These are phyloP conservation scores for Boletellus ananiceps DNA, from an alignment of 768 basidiomycete species.

Conservation along the genomic window DNA sequence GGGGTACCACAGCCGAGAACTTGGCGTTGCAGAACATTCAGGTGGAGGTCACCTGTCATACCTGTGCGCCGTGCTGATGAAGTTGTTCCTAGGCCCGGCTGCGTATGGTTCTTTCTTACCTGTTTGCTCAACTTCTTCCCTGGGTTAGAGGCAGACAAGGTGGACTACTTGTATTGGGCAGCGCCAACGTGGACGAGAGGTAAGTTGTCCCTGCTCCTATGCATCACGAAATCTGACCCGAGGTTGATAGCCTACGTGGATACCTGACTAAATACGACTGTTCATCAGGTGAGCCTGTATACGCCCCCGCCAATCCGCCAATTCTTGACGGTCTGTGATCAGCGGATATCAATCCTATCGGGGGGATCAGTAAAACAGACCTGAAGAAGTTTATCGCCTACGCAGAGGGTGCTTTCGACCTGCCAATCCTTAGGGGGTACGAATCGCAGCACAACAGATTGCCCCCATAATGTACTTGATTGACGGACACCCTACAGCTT, in stretches of 20 bases:
- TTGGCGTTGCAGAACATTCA: slow-evolving; percentile 97
- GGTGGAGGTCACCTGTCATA: slow-evolving; percentile 31
- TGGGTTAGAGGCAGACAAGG: slow-evolving; percentile 84
- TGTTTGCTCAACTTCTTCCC: slow-evolving; percentile 92
- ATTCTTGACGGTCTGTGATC: slow-evolving; percentile 1
- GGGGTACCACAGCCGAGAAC: slow-evolving; percentile 86
- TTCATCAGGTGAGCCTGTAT: slow-evolving; percentile 59
- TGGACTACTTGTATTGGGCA: slow-evolving; percentile 91
- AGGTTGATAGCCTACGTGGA: slow-evolving; percentile 68
- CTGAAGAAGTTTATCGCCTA: slow-evolving; percentile 93
- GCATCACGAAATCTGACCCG: neutral
- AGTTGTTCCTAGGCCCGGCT: slow-evolving; percentile 63
- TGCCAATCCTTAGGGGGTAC: slow-evolving; percentile 79
- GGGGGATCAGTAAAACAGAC: slow-evolving; percentile 96
- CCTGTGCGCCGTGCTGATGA: neutral
- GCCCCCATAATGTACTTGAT: neutral
- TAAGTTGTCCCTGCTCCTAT: slow-evolving; percentile 21
- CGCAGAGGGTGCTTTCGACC: slow-evolving; percentile 69
- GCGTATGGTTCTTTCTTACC: slow-evolving; percentile 90
- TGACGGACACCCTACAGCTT: slow-evolving; percentile 50
- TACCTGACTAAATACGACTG: slow-evolving; percentile 99
- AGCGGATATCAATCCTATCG: slow-evolving; percentile 99
- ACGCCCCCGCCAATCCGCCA: neutral
- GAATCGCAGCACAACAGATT: slow-evolving; percentile 5
- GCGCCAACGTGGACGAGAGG: slow-evolving; percentile 99